These are phyloP conservation scores for Saccharomycopsis selenospora DNA, from an alignment of 805 yeast genomes.

Conservation along the genomic window DNA sequence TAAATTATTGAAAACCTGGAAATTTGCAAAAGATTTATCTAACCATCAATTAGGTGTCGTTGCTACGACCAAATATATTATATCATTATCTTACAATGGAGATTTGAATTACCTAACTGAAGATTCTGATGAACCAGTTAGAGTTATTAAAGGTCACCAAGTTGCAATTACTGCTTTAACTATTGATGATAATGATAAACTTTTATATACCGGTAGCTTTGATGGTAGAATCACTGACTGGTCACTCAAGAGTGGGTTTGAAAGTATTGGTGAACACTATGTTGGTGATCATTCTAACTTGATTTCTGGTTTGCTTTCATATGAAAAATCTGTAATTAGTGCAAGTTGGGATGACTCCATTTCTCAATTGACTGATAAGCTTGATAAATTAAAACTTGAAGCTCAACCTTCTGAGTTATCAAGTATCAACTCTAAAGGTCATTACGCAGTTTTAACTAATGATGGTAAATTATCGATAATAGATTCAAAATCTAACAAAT, in stretches of 20 bases:
- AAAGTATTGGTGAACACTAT: conserved; percentile 32
- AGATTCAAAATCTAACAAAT: conserved; percentile 19
- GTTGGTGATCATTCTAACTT: conserved; percentile 55
- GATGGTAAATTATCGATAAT: conserved; percentile 32
- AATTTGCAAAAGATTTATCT: conserved; percentile 38
- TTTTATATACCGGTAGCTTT: conserved; percentile 59
- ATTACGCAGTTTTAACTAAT: conserved; percentile 40
- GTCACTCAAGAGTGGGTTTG: conserved; percentile 31
- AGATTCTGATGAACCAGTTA: conserved; percentile 30
- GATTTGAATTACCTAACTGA: conserved; percentile 52
- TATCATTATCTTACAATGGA: conserved; percentile 69
- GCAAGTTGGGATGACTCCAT: conserved; percentile 92
- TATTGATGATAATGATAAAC: conserved; percentile 24
- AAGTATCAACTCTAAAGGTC: conserved; percentile 26
- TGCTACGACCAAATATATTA: conserved; percentile 49
- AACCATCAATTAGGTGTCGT: conserved; percentile 79
- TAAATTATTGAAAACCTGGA: conserved; percentile 44
- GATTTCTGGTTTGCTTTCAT: conserved; percentile 46
- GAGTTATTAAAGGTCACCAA: conserved; percentile 68
- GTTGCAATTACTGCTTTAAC: conserved; percentile 62
- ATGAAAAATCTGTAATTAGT: conserved; percentile 29
- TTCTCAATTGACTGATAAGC: conserved; percentile 25
- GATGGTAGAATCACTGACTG: conserved; percentile 73
- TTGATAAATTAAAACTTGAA: conserved; percentile 27
- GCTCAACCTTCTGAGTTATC: conserved; percentile 48